A percentile compares a stretch with the other conserved stretches of the same genome.
Conservation (phyloP, 306 rosid genomes). For the Castanospermum australe region DNA sequence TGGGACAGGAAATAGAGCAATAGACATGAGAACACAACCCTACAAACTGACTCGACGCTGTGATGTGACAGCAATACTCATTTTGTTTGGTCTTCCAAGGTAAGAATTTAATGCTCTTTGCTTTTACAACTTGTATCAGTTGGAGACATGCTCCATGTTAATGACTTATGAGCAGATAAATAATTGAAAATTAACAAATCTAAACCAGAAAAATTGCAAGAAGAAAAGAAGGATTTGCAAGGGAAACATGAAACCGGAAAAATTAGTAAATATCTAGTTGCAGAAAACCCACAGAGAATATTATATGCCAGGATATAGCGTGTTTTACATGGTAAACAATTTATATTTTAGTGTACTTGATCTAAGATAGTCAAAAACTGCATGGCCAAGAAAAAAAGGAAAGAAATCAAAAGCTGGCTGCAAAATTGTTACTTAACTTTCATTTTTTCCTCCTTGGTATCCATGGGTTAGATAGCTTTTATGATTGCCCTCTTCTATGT, state of each 20-base stretch:
- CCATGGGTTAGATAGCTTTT: neutral
- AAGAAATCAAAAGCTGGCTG: neutral
- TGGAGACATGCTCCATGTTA: constrained; percentile 1
- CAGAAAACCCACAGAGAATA: neutral
- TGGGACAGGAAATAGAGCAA: constrained; percentile 40
- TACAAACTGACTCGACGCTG: constrained; percentile 67
- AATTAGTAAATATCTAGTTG: neutral
- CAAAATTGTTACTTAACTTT: neutral
- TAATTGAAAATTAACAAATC: neutral
- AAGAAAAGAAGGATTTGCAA: neutral
- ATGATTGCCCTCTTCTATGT: neutral
- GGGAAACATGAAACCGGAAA: neutral
- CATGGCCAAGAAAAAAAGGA: neutral
- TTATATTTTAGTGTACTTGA: neutral
- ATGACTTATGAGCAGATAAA: neutral
- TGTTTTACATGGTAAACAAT: neutral
- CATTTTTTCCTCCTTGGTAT: neutral
- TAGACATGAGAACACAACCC: constrained; percentile 44
- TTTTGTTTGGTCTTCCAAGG: constrained; percentile 81
- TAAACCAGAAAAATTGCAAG: neutral
- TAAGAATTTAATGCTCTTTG: constrained; percentile 29
- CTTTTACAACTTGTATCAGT: constrained; percentile 15
- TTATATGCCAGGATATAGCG: neutral
- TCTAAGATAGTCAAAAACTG: neutral
- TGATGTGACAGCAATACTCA: constrained; percentile 73